These are phyloP conservation scores for Vigna trinervia DNA, from an alignment of 306 rosid genomes.

Conservation along the genomic window DNA sequence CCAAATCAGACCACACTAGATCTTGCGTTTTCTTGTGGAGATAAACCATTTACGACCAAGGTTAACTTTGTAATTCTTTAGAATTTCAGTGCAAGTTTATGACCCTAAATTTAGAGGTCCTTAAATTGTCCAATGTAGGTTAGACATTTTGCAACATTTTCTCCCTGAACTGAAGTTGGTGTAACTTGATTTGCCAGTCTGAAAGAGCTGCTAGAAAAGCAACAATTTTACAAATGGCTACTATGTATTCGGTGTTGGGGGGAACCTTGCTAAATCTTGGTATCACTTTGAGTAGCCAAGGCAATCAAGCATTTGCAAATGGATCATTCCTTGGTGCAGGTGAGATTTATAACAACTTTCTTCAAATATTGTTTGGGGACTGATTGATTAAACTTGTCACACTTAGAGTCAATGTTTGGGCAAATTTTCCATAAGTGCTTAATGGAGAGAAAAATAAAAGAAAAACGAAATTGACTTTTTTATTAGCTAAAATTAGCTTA, in stretches of 20 bases:
- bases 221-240: conserved; percentile 82
- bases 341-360: conserved; percentile 36
- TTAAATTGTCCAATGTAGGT: not conserved
- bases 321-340: conserved; percentile 94
- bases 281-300: conserved; percentile 76
- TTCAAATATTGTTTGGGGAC: not conserved
- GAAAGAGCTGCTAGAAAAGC: conserved; percentile 97
- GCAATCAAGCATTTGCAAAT: conserved; percentile 67
- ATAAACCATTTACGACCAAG: not conserved
- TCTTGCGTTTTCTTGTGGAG: not conserved
- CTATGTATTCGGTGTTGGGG: conserved; percentile 78
- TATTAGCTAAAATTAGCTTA: no score
- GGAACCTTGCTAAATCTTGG: conserved; percentile 88
- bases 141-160: conserved; percentile 1
- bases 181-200: conserved; percentile 57
- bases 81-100: not conserved
- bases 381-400: not conserved
- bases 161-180: conserved; percentile 4
- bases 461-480: no score
- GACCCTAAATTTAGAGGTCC: not conserved
- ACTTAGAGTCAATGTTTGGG: no score
- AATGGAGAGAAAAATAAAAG: no score
- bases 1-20: not conserved
- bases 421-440: no score
- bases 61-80: not conserved